Conservation (phyloP, 495 filamentous ascomycete genomes). For the Aspergillus indologenus region DNA sequence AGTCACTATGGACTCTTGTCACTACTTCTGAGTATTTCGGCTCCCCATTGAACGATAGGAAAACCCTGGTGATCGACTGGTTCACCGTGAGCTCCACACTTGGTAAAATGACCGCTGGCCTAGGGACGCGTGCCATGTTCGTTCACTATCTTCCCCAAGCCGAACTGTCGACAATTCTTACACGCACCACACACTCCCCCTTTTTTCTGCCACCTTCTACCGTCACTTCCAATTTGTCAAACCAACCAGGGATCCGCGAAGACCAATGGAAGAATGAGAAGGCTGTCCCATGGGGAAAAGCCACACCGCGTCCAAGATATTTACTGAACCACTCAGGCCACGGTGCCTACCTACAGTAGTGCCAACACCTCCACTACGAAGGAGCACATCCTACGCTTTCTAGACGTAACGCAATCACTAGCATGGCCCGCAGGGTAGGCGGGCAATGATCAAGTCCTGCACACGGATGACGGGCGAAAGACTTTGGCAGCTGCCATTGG, state of each 20-base stretch:
- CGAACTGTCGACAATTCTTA: not conserved
- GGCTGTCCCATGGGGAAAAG: not conserved
- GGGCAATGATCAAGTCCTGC: not conserved
- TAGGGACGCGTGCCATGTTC: not conserved
- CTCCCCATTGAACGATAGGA: not conserved
- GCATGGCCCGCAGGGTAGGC: conserved; percentile 13
- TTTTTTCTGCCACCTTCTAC: not conserved
- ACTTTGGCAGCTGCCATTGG: not conserved
- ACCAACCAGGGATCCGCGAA: not conserved
- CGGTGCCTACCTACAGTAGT: conserved; percentile 5
- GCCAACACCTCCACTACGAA: not conserved
- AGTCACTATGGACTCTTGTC: no score
- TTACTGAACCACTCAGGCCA: not conserved
- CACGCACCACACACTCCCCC: no score
- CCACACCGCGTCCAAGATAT: not conserved
- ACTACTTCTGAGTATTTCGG: no score
- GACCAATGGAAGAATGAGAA: not conserved
- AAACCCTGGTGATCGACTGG: conserved; percentile 1
- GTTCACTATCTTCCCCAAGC: no score
- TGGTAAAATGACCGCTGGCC: conserved; percentile 2
- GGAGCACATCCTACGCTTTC: not conserved
- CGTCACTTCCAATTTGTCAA: not conserved
- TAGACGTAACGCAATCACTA: conserved; percentile 1
- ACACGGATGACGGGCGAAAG: conserved; percentile 1
- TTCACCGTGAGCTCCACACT: conserved; percentile 1